Conservation (phyloP, 2,329 filamentous ascomycete genomes). For the Sporothrix schenckii region DNA sequence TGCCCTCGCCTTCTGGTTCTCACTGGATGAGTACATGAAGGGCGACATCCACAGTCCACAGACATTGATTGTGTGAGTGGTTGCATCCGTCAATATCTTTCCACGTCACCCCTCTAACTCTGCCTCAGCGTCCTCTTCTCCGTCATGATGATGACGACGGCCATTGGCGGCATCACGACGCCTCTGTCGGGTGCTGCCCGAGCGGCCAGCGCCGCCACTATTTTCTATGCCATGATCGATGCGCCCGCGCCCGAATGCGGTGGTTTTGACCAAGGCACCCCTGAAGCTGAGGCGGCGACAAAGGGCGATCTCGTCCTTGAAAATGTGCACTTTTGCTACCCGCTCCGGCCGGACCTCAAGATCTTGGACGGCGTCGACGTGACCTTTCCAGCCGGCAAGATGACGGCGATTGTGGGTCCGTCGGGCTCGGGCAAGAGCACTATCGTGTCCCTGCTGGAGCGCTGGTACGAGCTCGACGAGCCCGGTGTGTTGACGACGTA, state of each 20-base stretch:
- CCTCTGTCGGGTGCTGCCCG: constrained; percentile 60
- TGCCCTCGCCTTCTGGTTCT: constrained; percentile 65
- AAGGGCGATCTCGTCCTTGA: constrained; percentile 60
- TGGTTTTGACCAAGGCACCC: constrained; percentile 45
- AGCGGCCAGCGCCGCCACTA: constrained; percentile 57
- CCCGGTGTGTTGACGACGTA: not conserved
- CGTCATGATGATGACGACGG: constrained; percentile 61
- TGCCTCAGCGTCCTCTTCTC: constrained; percentile 53
- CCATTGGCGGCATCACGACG: constrained; percentile 58
- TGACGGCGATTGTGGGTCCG: constrained; percentile 77
- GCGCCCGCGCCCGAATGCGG: constrained; percentile 45
- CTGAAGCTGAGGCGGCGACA: constrained; percentile 49
- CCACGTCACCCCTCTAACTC: not conserved
- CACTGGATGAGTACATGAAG: constrained; percentile 55
- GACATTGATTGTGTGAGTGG: constrained; percentile 49
- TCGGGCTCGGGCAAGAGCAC: constrained; percentile 86
- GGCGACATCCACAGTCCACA: constrained; percentile 54
- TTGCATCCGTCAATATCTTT: not conserved
- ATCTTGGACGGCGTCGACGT: constrained; percentile 57
- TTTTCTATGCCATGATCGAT: constrained; percentile 58
- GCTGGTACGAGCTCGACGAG: constrained; percentile 67
- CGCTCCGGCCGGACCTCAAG: constrained; percentile 49
- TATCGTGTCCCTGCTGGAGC: constrained; percentile 68
- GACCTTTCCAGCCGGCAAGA: constrained; percentile 66
- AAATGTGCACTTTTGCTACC: constrained; percentile 70